These are phyloP conservation scores for Annulohypoxylon bovei DNA, from an alignment of 495 filamentous ascomycete species.

Conservation along the genomic window DNA sequence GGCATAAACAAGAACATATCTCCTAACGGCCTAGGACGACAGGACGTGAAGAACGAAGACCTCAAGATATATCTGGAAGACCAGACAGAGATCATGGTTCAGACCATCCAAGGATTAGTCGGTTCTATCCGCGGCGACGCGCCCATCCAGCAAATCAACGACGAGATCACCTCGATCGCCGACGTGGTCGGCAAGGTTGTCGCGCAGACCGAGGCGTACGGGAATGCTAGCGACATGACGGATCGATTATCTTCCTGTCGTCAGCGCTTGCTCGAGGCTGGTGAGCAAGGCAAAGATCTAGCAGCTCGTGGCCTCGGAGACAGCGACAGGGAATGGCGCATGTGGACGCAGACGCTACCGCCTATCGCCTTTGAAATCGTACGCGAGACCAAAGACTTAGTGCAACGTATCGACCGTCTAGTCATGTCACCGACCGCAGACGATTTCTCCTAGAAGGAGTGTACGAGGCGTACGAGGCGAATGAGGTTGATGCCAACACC, in stretches of 20 bases:
- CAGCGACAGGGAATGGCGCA: slow-evolving; percentile 63
- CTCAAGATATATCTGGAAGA: slow-evolving; percentile 84
- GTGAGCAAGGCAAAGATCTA: slow-evolving; percentile 68
- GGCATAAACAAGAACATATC: slow-evolving; percentile 51
- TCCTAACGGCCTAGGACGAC: slow-evolving; percentile 46
- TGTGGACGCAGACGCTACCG: slow-evolving; percentile 75
- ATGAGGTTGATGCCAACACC: slow-evolving; percentile 28
- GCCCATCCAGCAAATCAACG: slow-evolving; percentile 70
- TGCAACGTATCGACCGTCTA: slow-evolving; percentile 55
- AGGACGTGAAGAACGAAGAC: slow-evolving; percentile 71
- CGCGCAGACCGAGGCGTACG: slow-evolving; percentile 68
- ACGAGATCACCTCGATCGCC: slow-evolving; percentile 76
- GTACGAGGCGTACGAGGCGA: slow-evolving; percentile 23
- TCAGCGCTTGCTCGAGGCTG: slow-evolving; percentile 71
- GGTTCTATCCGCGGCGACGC: slow-evolving; percentile 78
- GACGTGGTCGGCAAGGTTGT: slow-evolving; percentile 76
- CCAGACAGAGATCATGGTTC: slow-evolving; percentile 81
- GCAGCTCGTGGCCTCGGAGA: slow-evolving; percentile 57
- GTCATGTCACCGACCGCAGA: slow-evolving; percentile 51
- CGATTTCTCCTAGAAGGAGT: slow-evolving; percentile 52
- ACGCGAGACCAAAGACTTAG: slow-evolving; percentile 80
- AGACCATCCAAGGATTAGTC: slow-evolving; percentile 84
- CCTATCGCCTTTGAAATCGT: slow-evolving; percentile 91
- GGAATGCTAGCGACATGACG: slow-evolving; percentile 70
- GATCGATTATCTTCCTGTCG: slow-evolving; percentile 70